These are phyloP conservation scores for Russula abietina DNA, from an alignment of 768 basidiomycete genomes.

Conservation along the genomic window DNA sequence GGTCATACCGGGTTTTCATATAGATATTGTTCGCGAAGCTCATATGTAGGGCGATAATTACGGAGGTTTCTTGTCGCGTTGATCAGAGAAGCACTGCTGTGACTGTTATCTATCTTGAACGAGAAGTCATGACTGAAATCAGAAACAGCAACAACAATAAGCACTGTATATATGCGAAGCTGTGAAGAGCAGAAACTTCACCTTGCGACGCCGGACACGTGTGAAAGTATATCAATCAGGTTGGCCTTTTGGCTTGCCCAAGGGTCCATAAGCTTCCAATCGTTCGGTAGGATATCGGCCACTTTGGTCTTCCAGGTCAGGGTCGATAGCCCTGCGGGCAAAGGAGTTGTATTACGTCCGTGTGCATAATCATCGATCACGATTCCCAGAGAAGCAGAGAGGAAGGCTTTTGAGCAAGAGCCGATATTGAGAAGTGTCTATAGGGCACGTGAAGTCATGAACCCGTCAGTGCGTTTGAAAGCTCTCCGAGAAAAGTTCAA, in stretches of 20 bases:
- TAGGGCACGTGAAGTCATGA: background rate
- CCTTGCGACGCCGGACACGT: slow-evolving; percentile 39
- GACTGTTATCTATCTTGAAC: background rate
- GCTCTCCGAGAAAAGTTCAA: too few species aligned
- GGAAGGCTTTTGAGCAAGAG: slow-evolving; percentile 39
- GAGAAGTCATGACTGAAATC: slow-evolving; percentile 8
- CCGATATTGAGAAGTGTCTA: slow-evolving; percentile 38
- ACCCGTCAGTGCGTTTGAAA: background rate
- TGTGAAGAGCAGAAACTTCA: slow-evolving; percentile 10
- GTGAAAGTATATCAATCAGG: slow-evolving; percentile 37
- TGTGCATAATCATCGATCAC: slow-evolving; percentile 38
- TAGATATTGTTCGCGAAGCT: slow-evolving; percentile 36
- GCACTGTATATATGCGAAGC: background rate
- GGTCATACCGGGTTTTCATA: slow-evolving; percentile 37
- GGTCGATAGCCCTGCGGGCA: slow-evolving; percentile 31
- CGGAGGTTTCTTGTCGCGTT: slow-evolving; percentile 26
- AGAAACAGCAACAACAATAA: background rate
- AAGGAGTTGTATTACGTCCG: slow-evolving; percentile 33
- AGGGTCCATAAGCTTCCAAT: slow-evolving; percentile 39
- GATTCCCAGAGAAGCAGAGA: slow-evolving; percentile 36
- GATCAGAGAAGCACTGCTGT: too few species aligned
- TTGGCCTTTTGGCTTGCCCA: slow-evolving; percentile 36
- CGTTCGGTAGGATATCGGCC: slow-evolving; percentile 32
- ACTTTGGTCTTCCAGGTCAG: slow-evolving; percentile 35
- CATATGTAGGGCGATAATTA: slow-evolving; percentile 33